Percentiles rank a stretch among this genome's conserved stretches.
Evolutionary conservation across 768 basidiomycete genomes (phyloP).

Genomic region (Tricholoma matsutake): DNA sequence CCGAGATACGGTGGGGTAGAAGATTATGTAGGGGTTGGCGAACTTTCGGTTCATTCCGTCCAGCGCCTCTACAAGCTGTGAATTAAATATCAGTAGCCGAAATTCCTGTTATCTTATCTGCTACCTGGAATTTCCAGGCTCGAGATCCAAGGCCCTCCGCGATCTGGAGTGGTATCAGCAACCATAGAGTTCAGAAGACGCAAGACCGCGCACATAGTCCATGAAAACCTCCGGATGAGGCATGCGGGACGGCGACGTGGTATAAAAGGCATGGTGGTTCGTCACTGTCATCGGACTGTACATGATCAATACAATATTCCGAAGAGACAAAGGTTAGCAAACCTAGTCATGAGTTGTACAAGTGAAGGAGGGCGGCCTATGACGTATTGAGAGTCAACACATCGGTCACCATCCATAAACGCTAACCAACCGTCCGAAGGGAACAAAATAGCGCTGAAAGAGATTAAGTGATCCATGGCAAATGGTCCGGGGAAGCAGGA

Average conservation of each 20-base stretch:
- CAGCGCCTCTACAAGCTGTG: slow-evolving; percentile 66
- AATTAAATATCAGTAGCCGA: neutral
- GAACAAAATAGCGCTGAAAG: slow-evolving; percentile 73
- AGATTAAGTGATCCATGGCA: slow-evolving; percentile 59
- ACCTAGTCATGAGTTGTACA: slow-evolving; percentile 75
- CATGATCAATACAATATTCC: slow-evolving; percentile 3
- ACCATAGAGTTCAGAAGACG: neutral
- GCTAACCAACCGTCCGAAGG: slow-evolving; percentile 59
- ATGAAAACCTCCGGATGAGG: slow-evolving; percentile 85
- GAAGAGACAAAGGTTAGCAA: slow-evolving; percentile 17
- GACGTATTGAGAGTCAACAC: neutral
- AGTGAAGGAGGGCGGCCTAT: slow-evolving; percentile 68
- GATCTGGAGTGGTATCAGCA: slow-evolving; percentile 38
- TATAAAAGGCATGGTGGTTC: slow-evolving; percentile 43
- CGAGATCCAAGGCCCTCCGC: slow-evolving; percentile 67
- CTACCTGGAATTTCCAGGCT: slow-evolving; percentile 73
- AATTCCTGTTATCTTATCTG: neutral
- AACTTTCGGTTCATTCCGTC: slow-evolving; percentile 82
- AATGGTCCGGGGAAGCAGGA: slow-evolving; percentile 7
- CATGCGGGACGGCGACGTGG: slow-evolving; percentile 52
- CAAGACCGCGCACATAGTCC: slow-evolving; percentile 55
- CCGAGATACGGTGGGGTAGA: slow-evolving; percentile 72
- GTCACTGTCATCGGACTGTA: slow-evolving; percentile 42
- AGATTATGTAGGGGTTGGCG: slow-evolving; percentile 75
- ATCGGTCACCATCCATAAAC: neutral